A percentile compares a stretch with the other conserved stretches of the same genome.
Evolutionary conservation across 108 stramenopile genomes (phyloP).

Genomic region (Aurantiochytrium sp.): DNA sequence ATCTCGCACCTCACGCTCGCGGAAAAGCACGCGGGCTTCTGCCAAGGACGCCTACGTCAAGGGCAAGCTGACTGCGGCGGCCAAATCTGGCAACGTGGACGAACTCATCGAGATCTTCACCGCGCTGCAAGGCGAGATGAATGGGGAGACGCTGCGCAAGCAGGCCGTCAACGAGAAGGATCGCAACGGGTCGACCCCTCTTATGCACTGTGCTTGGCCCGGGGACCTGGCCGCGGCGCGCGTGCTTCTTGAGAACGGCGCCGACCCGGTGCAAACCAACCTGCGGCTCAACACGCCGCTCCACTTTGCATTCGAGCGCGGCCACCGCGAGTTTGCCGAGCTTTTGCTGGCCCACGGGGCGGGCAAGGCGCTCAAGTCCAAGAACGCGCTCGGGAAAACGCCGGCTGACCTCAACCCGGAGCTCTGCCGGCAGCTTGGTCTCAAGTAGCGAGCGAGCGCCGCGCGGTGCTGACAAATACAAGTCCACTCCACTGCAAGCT

Average conservation of each 20-base stretch:
- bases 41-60: background rate
- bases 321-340: background rate
- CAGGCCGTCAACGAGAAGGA: background rate
- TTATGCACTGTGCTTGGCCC: slow-evolving; percentile 13
- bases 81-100: background rate
- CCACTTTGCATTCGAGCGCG: slow-evolving; percentile 28
- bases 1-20: background rate
- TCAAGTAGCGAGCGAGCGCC: background rate
- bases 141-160: background rate
- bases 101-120: background rate
- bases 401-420: slow-evolving; percentile 12
- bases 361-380: background rate
- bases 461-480: background rate
- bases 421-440: background rate
- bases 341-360: background rate
- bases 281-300: background rate
- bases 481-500: too few species aligned
- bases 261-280: background rate
- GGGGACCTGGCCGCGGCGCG: background rate
- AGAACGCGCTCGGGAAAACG: slow-evolving; percentile 10
- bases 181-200: slow-evolving; percentile 6
- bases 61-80: background rate
- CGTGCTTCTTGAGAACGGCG: background rate
- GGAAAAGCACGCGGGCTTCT: background rate
- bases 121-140: background rate